Percentiles rank a stretch among this genome's conserved stretches.
Conservation (phyloP, 129 eudicot genomes). For the Helianthus tuberosus region DNA sequence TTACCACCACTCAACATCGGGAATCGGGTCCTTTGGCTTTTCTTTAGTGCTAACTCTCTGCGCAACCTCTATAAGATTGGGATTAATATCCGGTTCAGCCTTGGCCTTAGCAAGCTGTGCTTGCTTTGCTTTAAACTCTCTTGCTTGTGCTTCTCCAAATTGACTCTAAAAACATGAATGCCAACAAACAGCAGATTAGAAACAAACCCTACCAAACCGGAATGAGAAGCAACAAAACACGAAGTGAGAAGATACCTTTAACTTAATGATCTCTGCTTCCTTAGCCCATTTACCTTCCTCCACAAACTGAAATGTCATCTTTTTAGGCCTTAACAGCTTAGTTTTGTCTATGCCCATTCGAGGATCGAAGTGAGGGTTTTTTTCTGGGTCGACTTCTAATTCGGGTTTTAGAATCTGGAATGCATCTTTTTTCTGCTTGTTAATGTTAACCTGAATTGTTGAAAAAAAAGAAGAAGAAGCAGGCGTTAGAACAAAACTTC, state of each 20-base stretch:
- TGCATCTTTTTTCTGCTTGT: conserved; percentile 84
- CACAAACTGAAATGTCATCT: conserved; percentile 81
- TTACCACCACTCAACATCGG: conserved; percentile 86
- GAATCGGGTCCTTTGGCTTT: conserved; percentile 82
- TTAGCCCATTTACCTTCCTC: conserved; percentile 96
- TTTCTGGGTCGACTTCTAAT: conserved; percentile 75
- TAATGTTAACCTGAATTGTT: conserved; percentile 66
- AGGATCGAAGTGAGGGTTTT: conserved; percentile 78
- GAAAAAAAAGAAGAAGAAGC: neutral
- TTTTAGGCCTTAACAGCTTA: conserved; percentile 77
- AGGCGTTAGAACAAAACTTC: neutral
- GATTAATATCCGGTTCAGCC: conserved; percentile 90
- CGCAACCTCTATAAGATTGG: conserved; percentile 81
- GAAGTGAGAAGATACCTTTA: conserved; percentile 45
- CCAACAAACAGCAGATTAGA: conserved; percentile 13
- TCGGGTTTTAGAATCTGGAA: conserved; percentile 88
- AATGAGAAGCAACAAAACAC: neutral
- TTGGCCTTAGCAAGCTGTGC: conserved; percentile 88
- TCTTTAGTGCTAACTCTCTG: conserved; percentile 77
- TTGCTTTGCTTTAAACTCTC: conserved; percentile 82
- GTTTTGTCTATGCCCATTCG: conserved; percentile 78
- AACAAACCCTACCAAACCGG: neutral
- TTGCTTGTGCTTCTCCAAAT: conserved; percentile 94
- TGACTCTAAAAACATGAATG: conserved; percentile 45
- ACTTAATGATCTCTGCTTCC: conserved; percentile 74